A percentile compares a stretch with the other conserved stretches of the same genome.
Conservation (phyloP, 805 yeast genomes). For the Maudiozyma turicensis region DNA sequence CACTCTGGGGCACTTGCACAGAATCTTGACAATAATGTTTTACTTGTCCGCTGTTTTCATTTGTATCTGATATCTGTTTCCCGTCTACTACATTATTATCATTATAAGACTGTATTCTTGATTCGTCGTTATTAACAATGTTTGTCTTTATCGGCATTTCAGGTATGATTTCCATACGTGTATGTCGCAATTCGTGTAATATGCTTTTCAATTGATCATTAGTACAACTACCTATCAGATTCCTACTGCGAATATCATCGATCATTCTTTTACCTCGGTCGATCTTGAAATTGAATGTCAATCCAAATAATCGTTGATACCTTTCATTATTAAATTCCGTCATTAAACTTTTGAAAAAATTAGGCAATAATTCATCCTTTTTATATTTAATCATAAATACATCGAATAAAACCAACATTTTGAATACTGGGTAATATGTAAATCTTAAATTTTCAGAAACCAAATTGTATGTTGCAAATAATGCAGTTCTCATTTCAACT, state of each 20-base stretch:
- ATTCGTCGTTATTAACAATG: neutral
- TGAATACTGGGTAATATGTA: constrained; percentile 25
- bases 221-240: constrained; percentile 8
- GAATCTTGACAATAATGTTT: too few species aligned
- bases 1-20: too few species aligned
- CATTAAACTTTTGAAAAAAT: constrained; percentile 10
- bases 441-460: constrained; percentile 22
- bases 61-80: too few species aligned
- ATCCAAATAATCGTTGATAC: constrained; percentile 14
- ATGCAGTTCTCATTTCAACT: constrained; percentile 12
- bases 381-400: constrained; percentile 17
- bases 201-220: constrained; percentile 4
- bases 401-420: constrained; percentile 23
- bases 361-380: constrained; percentile 16
- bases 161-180: neutral
- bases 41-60: too few species aligned
- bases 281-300: constrained; percentile 17
- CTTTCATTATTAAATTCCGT: constrained; percentile 11
- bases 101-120: too few species aligned
- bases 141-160: neutral
- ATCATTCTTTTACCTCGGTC: constrained; percentile 10
- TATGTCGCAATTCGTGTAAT: neutral
- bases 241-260: constrained; percentile 12
- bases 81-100: too few species aligned
- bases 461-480: constrained; percentile 15